Evolutionary conservation across 495 filamentous ascomycete genomes (phyloP).

Genomic region (Penicillium lividum): DNA sequence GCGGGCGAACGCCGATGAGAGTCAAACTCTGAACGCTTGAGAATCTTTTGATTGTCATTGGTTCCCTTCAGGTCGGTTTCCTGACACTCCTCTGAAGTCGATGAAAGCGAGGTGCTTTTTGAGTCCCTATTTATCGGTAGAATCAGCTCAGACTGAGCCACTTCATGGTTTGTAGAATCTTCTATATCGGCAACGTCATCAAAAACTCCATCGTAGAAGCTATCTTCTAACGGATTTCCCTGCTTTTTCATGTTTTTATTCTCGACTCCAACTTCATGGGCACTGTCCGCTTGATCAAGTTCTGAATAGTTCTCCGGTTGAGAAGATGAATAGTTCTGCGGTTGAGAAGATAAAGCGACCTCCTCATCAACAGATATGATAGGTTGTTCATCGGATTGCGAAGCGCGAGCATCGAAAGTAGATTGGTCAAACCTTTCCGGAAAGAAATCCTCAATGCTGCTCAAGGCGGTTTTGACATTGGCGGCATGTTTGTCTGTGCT

Average conservation of each 20-base stretch:
- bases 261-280: not conserved
- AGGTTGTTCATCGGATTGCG: conserved; percentile 13
- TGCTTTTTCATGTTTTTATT: not conserved
- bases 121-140: not conserved
- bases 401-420: conserved; percentile 15
- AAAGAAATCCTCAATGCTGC: conserved; percentile 86
- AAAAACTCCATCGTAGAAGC: conserved; percentile 32
- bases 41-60: not conserved
- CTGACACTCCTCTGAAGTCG: conserved; percentile 6
- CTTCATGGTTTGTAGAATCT: not conserved
- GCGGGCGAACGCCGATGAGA: conserved; percentile 15
- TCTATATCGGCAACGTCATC: conserved; percentile 22
- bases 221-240: conserved; percentile 16
- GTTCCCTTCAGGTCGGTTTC: not conserved
- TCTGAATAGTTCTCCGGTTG: conserved; percentile 26
- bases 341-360: conserved; percentile 48
- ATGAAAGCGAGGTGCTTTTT: conserved; percentile 3
- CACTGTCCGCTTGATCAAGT: not conserved
- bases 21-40: conserved; percentile 1
- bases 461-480: conserved; percentile 69
- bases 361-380: conserved; percentile 50
- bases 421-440: conserved; percentile 57
- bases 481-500: conserved; percentile 50
- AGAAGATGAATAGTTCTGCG: conserved; percentile 33
- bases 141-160: not conserved